A percentile compares a stretch with the other conserved stretches of the same genome.
Conservation (phyloP, 768 basidiomycete species). For the Tricholoma matsutake region DNA sequence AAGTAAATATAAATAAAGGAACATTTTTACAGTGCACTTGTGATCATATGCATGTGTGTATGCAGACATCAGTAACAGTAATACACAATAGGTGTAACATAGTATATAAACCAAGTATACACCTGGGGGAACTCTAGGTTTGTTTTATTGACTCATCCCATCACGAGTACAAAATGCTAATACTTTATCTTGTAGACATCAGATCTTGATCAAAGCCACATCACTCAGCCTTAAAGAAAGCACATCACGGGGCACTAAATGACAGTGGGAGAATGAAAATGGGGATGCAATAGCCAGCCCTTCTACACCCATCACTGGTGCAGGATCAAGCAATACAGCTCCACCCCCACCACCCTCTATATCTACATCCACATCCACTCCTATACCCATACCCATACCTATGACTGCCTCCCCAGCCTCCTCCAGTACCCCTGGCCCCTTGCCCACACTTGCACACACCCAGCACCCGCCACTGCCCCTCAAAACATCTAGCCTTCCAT, state of each 20-base stretch:
- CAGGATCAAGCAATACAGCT: slow-evolving; percentile 21
- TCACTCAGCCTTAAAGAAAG: slow-evolving; percentile 74
- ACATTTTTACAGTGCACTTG: too few relatives aligned
- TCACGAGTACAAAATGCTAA: too few relatives aligned
- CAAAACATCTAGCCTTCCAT: slow-evolving; percentile 41
- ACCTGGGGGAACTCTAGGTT: too few relatives aligned
- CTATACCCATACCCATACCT: slow-evolving; percentile 28
- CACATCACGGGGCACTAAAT: slow-evolving; percentile 44
- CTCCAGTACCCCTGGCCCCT: slow-evolving; percentile 46
- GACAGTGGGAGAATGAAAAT: slow-evolving; percentile 38
- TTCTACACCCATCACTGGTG: slow-evolving; percentile 30
- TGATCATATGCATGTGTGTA: too few relatives aligned
- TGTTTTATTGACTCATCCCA: slow-evolving; percentile 17
- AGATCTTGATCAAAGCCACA: slow-evolving; percentile 81
- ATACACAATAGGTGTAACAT: too few relatives aligned
- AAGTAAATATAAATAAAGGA: too few relatives aligned
- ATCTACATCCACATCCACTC: slow-evolving; percentile 21
- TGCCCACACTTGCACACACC: slow-evolving; percentile 46
- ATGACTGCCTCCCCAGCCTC: slow-evolving; percentile 31
- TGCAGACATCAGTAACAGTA: too few relatives aligned
- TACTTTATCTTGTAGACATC: too few relatives aligned
- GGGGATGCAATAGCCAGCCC: slow-evolving; percentile 31
- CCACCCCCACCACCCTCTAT: slow-evolving; percentile 20
- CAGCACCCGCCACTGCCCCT: slow-evolving; percentile 27
- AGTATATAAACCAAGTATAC: too few relatives aligned